Conservation (phyloP, 805 yeast species). For the Lachancea meyersii region DNA sequence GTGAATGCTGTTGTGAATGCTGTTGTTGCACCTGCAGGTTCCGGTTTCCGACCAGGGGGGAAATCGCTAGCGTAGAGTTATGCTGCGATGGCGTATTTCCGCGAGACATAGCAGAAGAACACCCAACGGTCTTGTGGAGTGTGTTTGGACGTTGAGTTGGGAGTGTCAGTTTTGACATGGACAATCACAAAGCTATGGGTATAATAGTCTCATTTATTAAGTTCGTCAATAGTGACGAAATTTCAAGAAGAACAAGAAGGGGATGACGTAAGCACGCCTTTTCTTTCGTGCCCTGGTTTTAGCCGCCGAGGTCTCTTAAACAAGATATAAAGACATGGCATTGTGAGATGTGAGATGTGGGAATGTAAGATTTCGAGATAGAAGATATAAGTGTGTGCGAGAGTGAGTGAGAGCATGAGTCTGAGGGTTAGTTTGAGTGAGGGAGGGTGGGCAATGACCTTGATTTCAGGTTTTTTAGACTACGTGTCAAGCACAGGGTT, state of each 20-base stretch:
- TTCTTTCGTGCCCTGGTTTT: too few species aligned
- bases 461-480: too few species aligned
- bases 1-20: background rate
- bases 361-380: too few species aligned
- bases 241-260: background rate
- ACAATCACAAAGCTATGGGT: background rate
- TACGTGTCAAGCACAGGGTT: too few species aligned
- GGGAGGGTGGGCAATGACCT: too few species aligned
- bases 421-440: too few species aligned
- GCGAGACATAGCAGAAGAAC: conserved; percentile 19
- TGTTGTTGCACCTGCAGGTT: background rate
- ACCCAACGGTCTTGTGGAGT: background rate
- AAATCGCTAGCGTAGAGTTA: conserved; percentile 66
- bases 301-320: too few species aligned
- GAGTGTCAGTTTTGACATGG: background rate
- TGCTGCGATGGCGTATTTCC: conserved; percentile 48
- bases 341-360: too few species aligned
- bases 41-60: conserved; percentile 39
- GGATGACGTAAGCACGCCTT: too few species aligned
- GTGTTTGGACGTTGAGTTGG: background rate
- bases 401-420: too few species aligned
- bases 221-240: background rate
- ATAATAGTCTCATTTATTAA: background rate
- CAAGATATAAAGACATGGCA: too few species aligned
- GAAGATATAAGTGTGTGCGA: too few species aligned